These are phyloP conservation scores for Melampsora larici-populina DNA, from an alignment of 1,284 basidiomycete genomes.

Conservation along the genomic window DNA sequence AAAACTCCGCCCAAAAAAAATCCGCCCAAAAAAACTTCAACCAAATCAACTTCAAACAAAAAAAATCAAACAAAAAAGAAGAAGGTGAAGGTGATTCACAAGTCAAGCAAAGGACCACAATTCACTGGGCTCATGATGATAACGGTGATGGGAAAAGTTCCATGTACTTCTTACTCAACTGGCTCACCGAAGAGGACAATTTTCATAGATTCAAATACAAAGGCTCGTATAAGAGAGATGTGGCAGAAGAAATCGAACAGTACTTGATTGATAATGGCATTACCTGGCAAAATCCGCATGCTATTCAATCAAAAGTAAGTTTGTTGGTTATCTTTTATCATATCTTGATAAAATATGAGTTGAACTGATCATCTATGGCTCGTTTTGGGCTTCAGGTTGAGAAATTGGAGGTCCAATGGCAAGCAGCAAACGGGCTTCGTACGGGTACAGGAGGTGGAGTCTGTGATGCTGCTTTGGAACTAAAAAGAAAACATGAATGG, in stretches of 20 bases:
- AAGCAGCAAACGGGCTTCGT: neutral
- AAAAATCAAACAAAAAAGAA: too few species aligned
- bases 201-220: neutral
- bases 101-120: neutral
- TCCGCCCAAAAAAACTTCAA: too few species aligned
- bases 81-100: too few species aligned
- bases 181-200: neutral
- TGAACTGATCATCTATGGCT: too few species aligned
- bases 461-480: neutral
- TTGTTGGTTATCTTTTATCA: too few species aligned
- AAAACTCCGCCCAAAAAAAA: too few species aligned
- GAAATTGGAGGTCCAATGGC: neutral
- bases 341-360: neutral
- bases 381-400: neutral
- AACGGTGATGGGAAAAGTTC: neutral
- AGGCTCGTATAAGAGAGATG: neutral
- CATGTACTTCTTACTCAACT: too few species aligned
- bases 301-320: neutral
- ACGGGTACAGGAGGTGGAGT: neutral
- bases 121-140: neutral
- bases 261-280: neutral
- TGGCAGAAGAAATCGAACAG: neutral
- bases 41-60: too few species aligned
- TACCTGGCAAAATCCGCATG: neutral
- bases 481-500: neutral